Evolutionary conservation across 1,284 basidiomycete genomes (phyloP).

Genomic region (Fomes fomentarius): DNA sequence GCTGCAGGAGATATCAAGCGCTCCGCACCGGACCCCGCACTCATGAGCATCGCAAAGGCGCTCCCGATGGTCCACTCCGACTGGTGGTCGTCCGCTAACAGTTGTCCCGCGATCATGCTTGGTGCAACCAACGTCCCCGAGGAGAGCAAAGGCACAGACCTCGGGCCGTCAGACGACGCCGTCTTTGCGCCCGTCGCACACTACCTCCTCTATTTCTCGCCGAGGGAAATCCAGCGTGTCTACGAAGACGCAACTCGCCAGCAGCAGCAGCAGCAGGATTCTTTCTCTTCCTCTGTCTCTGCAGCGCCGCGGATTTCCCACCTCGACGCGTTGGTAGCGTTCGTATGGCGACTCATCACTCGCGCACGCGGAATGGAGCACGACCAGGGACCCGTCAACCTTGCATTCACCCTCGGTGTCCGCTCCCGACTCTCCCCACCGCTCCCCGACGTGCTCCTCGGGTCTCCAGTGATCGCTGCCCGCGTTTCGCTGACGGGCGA

Average conservation of each 20-base stretch:
- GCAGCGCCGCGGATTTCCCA: slow-evolving; percentile 31
- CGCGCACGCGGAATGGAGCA: slow-evolving; percentile 35
- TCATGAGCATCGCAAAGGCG: slow-evolving; percentile 30
- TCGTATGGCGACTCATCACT: slow-evolving; percentile 43
- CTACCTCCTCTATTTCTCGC: slow-evolving; percentile 39
- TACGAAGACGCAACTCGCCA: slow-evolving; percentile 28
- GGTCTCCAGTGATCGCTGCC: slow-evolving; percentile 39
- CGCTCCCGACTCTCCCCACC: slow-evolving; percentile 37
- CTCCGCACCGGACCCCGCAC: slow-evolving; percentile 24
- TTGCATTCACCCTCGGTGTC: slow-evolving; percentile 37
- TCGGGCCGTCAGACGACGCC: slow-evolving; percentile 13
- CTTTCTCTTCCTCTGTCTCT: neutral
- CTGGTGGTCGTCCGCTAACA: slow-evolving; percentile 37
- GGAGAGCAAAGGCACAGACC: slow-evolving; percentile 20
- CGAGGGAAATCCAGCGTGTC: slow-evolving; percentile 38
- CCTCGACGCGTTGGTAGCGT: slow-evolving; percentile 47
- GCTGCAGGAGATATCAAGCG: slow-evolving; percentile 39
- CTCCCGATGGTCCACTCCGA: slow-evolving; percentile 43
- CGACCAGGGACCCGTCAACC: slow-evolving; percentile 26
- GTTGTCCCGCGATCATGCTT: slow-evolving; percentile 28
- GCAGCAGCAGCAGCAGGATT: too few relatives aligned
- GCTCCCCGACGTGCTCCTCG: slow-evolving; percentile 35
- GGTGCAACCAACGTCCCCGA: slow-evolving; percentile 18
- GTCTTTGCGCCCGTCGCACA: slow-evolving; percentile 33
- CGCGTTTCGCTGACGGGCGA: slow-evolving; percentile 23